Conservation (phyloP, 2,329 filamentous ascomycete species). For the Colletotrichum sp. region DNA sequence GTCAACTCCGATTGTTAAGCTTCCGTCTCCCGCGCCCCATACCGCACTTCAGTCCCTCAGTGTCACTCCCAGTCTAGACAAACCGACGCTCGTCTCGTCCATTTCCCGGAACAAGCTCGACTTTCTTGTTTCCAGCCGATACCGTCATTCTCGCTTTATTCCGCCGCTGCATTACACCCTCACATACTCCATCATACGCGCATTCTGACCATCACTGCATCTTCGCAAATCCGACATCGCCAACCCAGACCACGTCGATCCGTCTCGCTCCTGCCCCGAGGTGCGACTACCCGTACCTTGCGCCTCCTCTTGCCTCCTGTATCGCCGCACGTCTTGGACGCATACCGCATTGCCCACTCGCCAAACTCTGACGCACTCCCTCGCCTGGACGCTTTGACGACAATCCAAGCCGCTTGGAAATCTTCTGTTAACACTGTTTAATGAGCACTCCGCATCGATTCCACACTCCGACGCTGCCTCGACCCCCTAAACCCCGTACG, state of each 20-base stretch:
- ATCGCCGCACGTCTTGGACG: not conserved
- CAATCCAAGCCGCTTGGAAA: not conserved
- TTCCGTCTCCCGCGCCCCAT: constrained; percentile 20
- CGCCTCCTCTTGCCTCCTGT: not conserved
- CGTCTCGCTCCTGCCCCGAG: not conserved
- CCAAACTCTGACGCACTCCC: not conserved
- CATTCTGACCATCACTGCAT: not conserved
- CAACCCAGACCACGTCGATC: not conserved
- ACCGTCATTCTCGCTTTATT: not conserved
- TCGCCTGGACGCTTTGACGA: not conserved
- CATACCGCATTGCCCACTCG: not conserved
- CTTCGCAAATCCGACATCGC: not conserved
- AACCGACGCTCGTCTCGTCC: not conserved
- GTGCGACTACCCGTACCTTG: not conserved
- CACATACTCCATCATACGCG: not conserved
- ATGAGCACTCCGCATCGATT: constrained; percentile 7
- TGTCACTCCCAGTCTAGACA: not conserved
- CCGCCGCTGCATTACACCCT: not conserved
- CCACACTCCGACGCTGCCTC: not conserved
- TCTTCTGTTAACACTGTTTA: not conserved
- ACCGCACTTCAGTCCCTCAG: not conserved
- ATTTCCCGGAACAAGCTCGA: not conserved
- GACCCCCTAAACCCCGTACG: not conserved
- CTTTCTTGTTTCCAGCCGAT: not conserved
- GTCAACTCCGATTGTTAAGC: constrained; percentile 21